These are phyloP conservation scores for Diaporthe humulicola DNA, from an alignment of 2,329 filamentous ascomycete genomes.

Conservation along the genomic window DNA sequence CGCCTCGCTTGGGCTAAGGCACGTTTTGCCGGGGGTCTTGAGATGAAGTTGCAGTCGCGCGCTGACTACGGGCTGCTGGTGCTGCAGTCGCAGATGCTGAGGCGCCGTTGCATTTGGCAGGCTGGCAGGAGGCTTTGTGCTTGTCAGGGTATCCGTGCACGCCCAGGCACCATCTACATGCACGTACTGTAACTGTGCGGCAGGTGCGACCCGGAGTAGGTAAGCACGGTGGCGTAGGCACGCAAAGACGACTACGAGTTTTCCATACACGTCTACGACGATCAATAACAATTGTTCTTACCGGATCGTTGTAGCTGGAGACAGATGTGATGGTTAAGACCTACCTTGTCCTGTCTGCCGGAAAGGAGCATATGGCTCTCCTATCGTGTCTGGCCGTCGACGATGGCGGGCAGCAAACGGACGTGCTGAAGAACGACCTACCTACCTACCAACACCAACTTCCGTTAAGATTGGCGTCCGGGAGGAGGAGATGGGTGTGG, in stretches of 20 bases:
- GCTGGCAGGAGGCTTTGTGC: slow-evolving; percentile 1
- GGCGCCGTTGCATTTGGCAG: slow-evolving; percentile 28
- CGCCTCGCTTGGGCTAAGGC: slow-evolving; percentile 21
- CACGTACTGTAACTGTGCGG: background rate
- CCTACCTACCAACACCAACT: background rate
- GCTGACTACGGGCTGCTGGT: slow-evolving; percentile 7
- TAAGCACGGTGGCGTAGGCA: background rate
- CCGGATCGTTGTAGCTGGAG: background rate
- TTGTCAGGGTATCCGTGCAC: slow-evolving; percentile 1
- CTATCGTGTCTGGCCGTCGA: background rate
- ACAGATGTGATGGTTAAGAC: background rate
- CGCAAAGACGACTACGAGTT: background rate
- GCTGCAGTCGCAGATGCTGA: slow-evolving; percentile 27
- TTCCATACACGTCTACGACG: too few relatives aligned
- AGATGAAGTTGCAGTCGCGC: slow-evolving; percentile 25
- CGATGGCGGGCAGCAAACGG: background rate
- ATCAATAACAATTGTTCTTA: background rate
- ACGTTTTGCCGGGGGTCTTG: slow-evolving; percentile 29
- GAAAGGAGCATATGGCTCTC: background rate
- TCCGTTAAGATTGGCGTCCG: background rate
- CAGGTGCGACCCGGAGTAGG: background rate
- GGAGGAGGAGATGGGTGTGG: background rate
- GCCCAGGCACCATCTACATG: background rate
- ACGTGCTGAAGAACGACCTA: background rate
- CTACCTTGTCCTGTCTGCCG: background rate